These are phyloP conservation scores for Phytopythium oedochilum DNA, from an alignment of 352 stramenopile genomes.

Conservation along the genomic window DNA sequence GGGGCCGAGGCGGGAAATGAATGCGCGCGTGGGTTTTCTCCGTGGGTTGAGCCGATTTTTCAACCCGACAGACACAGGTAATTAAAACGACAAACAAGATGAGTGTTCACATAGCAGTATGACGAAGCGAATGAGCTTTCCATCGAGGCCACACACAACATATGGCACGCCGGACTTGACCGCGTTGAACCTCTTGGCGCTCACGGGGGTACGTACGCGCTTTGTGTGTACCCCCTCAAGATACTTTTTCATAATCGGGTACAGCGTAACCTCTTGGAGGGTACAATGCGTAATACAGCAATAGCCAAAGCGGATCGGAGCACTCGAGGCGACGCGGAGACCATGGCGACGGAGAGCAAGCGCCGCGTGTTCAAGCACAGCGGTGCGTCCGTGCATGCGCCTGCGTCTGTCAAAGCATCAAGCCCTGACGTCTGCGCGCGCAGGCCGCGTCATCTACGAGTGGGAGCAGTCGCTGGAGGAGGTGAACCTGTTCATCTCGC, in stretches of 20 bases:
- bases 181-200: no score
- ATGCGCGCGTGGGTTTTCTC: slow-evolving; percentile 2
- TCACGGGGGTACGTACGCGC: no score
- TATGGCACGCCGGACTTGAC: neutral
- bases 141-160: no score
- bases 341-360: slow-evolving; percentile 35
- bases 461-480: slow-evolving; percentile 96
- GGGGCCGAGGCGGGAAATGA: neutral
- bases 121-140: no score
- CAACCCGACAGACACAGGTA: neutral
- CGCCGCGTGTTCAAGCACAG: slow-evolving; percentile 71
- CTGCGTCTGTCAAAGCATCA: no score
- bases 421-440: no score
- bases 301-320: neutral
- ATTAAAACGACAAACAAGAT: neutral
- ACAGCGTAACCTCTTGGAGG: no score
- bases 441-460: slow-evolving; percentile 91
- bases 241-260: no score
- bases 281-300: no score
- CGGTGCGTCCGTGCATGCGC: slow-evolving; percentile 17
- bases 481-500: slow-evolving; percentile 94
- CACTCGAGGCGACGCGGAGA: neutral
- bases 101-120: neutral
- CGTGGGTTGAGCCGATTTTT: slow-evolving; percentile 3
- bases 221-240: no score